Evolutionary conservation across 805 yeast genomes (phyloP).

Genomic region (Sugiyamaella valdiviana): DNA sequence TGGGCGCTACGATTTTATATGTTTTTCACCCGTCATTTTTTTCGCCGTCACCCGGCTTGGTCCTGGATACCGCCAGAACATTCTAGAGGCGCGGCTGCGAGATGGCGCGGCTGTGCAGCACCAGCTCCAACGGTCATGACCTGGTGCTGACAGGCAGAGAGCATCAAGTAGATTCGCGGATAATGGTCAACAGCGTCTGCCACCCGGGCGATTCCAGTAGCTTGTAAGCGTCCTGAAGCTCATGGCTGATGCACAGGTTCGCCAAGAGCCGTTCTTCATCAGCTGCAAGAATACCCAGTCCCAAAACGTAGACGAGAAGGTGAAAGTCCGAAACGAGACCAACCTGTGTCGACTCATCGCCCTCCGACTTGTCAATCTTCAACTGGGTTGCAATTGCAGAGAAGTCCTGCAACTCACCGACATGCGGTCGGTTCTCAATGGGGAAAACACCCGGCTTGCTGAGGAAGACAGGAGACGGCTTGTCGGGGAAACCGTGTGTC

Average conservation of each 20-base stretch:
- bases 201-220: conserved; percentile 66
- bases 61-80: background rate
- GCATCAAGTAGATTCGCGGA: conserved; percentile 25
- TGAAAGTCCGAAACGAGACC: conserved; percentile 65
- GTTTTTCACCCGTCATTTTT: background rate
- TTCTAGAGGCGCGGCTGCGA: background rate
- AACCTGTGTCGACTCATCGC: conserved; percentile 25
- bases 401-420: conserved; percentile 71
- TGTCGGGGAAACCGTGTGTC: conserved; percentile 87
- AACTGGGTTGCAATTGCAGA: conserved; percentile 48
- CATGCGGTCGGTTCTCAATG: conserved; percentile 69
- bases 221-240: conserved; percentile 42
- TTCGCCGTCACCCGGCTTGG: background rate
- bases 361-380: conserved; percentile 26
- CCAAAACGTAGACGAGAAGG: conserved; percentile 51
- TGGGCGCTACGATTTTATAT: background rate
- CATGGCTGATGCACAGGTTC: conserved; percentile 40
- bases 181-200: conserved; percentile 67
- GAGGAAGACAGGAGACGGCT: conserved; percentile 45
- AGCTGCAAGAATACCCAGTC: conserved; percentile 50
- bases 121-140: too few species aligned
- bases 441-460: conserved; percentile 44
- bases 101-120: background rate
- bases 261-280: conserved; percentile 49
- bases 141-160: too few species aligned